Evolutionary conservation across 192 early-diverging fungal species (phyloP).

Genomic region (Backusella psychrophila): DNA sequence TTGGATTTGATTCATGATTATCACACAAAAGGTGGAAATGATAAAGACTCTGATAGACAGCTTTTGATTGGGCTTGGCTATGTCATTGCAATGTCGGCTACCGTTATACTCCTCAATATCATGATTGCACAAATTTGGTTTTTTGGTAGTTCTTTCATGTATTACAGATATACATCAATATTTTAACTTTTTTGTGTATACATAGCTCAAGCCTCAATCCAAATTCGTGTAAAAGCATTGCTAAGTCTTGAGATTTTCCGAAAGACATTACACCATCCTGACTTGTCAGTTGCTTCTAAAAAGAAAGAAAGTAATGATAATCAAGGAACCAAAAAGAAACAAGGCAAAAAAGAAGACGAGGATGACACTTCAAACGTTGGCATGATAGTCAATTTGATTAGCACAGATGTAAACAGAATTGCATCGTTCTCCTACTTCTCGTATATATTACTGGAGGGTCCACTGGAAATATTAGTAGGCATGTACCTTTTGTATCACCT

Average conservation of each 20-base stretch:
- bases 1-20: constrained; percentile 21
- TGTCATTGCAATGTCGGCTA: constrained; percentile 46
- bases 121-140: constrained; percentile 25
- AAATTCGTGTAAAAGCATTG: constrained; percentile 24
- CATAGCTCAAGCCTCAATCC: constrained; percentile 23
- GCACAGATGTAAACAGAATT: constrained; percentile 64
- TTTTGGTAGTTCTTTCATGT: constrained; percentile 13
- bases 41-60: not conserved
- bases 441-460: constrained; percentile 50
- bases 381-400: constrained; percentile 71
- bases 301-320: constrained; percentile 28
- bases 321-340: constrained; percentile 24
- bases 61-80: constrained; percentile 40
- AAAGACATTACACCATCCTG: constrained; percentile 53
- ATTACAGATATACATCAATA: constrained; percentile 7
- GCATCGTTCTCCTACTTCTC: constrained; percentile 46
- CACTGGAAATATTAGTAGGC: constrained; percentile 64
- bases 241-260: constrained; percentile 54
- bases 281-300: constrained; percentile 35
- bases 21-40: not conserved
- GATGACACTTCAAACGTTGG: constrained; percentile 40
- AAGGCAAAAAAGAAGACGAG: constrained; percentile 19
- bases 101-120: constrained; percentile 47
- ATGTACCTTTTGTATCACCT: constrained; percentile 68
- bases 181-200: constrained; percentile 10